Conservation (phyloP, 2,329 filamentous ascomycete species). For the Xylariaceae sp. region DNA sequence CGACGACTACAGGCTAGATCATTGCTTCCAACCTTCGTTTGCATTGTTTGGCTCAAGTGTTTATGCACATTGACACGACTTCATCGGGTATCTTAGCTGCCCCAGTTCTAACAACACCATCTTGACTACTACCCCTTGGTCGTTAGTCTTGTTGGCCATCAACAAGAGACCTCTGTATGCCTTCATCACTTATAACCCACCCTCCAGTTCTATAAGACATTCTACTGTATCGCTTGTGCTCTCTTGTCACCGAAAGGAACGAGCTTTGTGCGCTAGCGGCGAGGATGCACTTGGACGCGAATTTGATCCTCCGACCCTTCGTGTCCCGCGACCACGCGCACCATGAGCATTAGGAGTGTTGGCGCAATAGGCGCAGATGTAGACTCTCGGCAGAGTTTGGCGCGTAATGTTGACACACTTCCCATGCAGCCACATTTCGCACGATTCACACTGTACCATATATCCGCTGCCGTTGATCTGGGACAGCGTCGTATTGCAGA, state of each 20-base stretch:
- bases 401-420: slow-evolving; percentile 59
- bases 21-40: too few species aligned
- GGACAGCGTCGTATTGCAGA: slow-evolving; percentile 45
- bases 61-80: too few species aligned
- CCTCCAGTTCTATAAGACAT: background rate
- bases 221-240: background rate
- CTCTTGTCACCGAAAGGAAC: slow-evolving; percentile 40
- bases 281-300: slow-evolving; percentile 34
- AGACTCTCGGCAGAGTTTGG: slow-evolving; percentile 56
- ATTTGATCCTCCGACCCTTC: slow-evolving; percentile 30
- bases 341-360: slow-evolving; percentile 56
- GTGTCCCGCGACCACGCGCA: slow-evolving; percentile 45
- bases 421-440: slow-evolving; percentile 65
- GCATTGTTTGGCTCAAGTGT: too few species aligned
- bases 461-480: slow-evolving; percentile 47
- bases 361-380: slow-evolving; percentile 63
- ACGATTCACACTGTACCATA: slow-evolving; percentile 65
- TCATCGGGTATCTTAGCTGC: too few species aligned
- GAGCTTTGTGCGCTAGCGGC: slow-evolving; percentile 45
- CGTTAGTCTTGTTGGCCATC: background rate
- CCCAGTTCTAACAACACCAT: too few species aligned
- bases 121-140: background rate
- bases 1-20: too few species aligned
- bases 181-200: too few species aligned
- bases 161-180: too few species aligned